A percentile compares a stretch with the other conserved stretches of the same genome.
These are phyloP conservation scores for Phlebiopsis gigantea DNA, from an alignment of 768 basidiomycete species.

Conservation along the genomic window DNA sequence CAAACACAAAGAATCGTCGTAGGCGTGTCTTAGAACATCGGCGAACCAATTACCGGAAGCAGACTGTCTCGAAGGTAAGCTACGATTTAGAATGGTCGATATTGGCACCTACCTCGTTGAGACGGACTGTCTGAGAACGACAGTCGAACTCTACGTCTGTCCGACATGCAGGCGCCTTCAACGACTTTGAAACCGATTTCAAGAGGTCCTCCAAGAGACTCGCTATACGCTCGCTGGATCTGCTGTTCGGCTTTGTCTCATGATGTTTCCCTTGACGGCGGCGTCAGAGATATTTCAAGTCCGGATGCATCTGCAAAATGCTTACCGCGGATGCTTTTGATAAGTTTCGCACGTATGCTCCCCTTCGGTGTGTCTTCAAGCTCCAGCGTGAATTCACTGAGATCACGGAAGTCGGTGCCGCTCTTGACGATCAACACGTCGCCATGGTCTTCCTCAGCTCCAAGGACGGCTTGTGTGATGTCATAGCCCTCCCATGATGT, in stretches of 20 bases:
- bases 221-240: conserved; percentile 37
- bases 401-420: conserved; percentile 84
- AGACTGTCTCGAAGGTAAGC: conserved; percentile 35
- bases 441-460: conserved; percentile 67
- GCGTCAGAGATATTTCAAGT: background rate
- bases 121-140: conserved; percentile 69
- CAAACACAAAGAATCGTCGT: conserved; percentile 62
- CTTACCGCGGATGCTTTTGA: conserved; percentile 57
- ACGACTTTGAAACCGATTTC: conserved; percentile 59
- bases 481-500: conserved; percentile 65
- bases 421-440: conserved; percentile 77
- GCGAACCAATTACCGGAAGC: conserved; percentile 79
- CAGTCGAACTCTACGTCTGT: conserved; percentile 64
- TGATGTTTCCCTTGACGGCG: conserved; percentile 56
- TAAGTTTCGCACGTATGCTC: conserved; percentile 59
- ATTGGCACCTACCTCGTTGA: conserved; percentile 52
- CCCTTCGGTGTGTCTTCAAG: conserved; percentile 54
- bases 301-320: background rate
- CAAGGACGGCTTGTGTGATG: conserved; percentile 43
- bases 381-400: conserved; percentile 69
- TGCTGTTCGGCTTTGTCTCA: conserved; percentile 50
- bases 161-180: conserved; percentile 75
- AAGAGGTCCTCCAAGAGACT: conserved; percentile 59
- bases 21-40: conserved; percentile 78
- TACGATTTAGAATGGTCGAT: background rate